Conservation (phyloP, 176 grass and related monocot genomes). For the Bonia amplexicaulis region DNA sequence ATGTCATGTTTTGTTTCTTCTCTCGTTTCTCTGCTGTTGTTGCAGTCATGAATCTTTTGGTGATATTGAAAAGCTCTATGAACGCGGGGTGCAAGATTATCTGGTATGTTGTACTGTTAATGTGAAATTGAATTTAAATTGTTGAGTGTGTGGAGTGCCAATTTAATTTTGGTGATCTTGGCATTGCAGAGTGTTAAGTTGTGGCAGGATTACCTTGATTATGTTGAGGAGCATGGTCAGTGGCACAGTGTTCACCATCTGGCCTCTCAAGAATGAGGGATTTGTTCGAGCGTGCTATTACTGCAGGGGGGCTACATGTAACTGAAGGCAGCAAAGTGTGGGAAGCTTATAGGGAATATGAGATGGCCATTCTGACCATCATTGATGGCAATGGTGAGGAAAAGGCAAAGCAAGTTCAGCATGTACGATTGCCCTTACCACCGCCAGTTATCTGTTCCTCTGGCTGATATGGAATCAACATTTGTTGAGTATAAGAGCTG, state of each 20-base stretch:
- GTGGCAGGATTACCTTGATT: constrained; percentile 88
- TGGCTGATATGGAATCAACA: constrained; percentile 61
- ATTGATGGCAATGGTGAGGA: constrained; percentile 59
- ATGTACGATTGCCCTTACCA: constrained; percentile 65
- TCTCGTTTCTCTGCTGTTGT: constrained; percentile 15
- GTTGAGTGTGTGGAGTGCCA: background rate
- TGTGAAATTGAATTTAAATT: background rate
- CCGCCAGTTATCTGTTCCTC: constrained; percentile 86
- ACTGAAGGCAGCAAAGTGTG: constrained; percentile 75
- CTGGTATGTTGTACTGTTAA: constrained; percentile 50
- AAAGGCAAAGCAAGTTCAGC: constrained; percentile 70
- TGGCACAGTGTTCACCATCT: constrained; percentile 56
- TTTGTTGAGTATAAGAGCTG: constrained; percentile 80
- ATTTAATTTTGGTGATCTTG: constrained; percentile 28
- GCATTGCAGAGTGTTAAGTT: constrained; percentile 64
- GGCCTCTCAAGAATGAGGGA: constrained; percentile 84
- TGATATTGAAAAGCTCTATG: constrained; percentile 77
- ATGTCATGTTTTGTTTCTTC: background rate
- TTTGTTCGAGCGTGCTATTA: constrained; percentile 83
- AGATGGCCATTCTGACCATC: constrained; percentile 78
- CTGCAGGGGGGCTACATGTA: constrained; percentile 69
- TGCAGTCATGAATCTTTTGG: constrained; percentile 57
- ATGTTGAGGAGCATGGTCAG: constrained; percentile 67
- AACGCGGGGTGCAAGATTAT: constrained; percentile 86
- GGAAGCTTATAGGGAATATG: constrained; percentile 90